Evolutionary conservation across 106 monocot species (phyloP).

Genomic region (Allium sativum): DNA sequence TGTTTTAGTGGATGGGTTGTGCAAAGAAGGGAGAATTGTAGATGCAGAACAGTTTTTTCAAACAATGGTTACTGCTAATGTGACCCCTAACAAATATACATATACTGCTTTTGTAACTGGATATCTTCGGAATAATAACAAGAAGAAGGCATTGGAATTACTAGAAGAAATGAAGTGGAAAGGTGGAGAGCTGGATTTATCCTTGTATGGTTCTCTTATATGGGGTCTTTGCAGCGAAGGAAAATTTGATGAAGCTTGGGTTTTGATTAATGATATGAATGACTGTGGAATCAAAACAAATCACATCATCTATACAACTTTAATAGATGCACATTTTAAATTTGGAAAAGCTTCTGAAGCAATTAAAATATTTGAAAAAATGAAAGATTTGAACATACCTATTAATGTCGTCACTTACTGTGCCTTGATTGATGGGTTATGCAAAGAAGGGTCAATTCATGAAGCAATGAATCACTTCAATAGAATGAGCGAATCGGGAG

Average conservation of each 20-base stretch:
- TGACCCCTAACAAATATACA: conserved; percentile 39
- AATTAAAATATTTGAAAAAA: conserved; percentile 40
- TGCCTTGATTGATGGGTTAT: conserved; percentile 79
- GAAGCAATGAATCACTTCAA: conserved; percentile 69
- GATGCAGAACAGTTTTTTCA: conserved; percentile 69
- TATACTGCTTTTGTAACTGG: conserved; percentile 76
- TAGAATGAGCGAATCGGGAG: conserved; percentile 49
- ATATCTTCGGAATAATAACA: conserved; percentile 48
- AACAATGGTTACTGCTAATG: conserved; percentile 31
- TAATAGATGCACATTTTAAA: conserved; percentile 69
- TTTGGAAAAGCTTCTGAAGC: conserved; percentile 54
- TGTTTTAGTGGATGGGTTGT: conserved; percentile 70
- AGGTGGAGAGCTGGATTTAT: conserved; percentile 45
- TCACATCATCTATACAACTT: conserved; percentile 63
- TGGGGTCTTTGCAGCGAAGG: conserved; percentile 64
- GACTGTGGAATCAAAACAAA: conserved; percentile 46
- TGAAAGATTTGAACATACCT: conserved; percentile 33
- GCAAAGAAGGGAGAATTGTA: conserved; percentile 46
- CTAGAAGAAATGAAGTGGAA: conserved; percentile 52
- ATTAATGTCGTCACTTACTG: conserved; percentile 64
- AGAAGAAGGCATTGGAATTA: conserved; percentile 29
- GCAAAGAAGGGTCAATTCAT: conserved; percentile 61
- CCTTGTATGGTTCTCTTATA: conserved; percentile 54
- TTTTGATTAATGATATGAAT: conserved; percentile 42
- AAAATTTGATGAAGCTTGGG: conserved; percentile 44